Evolutionary conservation across 164 flowering plant species (phyloP).

Genomic region (Santalum album): DNA sequence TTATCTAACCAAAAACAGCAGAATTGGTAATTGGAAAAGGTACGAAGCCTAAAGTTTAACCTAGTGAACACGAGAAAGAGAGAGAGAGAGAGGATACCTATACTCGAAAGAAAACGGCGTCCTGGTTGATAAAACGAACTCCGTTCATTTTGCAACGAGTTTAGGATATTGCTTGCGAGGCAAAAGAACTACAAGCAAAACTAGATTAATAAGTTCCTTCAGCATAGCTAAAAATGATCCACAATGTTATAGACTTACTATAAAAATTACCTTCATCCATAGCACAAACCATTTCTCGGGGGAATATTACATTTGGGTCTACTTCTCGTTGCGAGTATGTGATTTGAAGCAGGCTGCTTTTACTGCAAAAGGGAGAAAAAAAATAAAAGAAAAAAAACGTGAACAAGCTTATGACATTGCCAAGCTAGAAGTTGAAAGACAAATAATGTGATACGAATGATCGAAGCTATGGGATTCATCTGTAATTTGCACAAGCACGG

Average conservation of each 20-base stretch:
- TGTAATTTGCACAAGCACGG: not conserved
- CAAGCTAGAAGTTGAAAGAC: not conserved
- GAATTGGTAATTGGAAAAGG: too few species aligned
- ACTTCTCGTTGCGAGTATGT: conserved; percentile 35
- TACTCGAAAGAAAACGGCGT: too few species aligned
- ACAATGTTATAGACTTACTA: not conserved
- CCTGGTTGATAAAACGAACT: too few species aligned
- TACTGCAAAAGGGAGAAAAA: conserved; percentile 38
- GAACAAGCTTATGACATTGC: not conserved
- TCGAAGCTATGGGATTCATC: not conserved
- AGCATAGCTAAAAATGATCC: not conserved
- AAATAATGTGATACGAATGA: not conserved
- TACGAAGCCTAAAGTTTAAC: too few species aligned
- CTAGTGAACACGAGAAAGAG: too few species aligned
- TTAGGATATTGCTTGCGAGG: conserved; percentile 19
- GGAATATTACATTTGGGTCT: conserved; percentile 47
- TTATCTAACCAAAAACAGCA: too few species aligned
- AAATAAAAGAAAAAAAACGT: too few species aligned
- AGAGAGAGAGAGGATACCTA: too few species aligned
- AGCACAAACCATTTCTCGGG: conserved; percentile 40
- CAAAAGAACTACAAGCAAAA: conserved; percentile 20
- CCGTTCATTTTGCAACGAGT: conserved; percentile 3
- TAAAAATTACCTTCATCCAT: conserved; percentile 46
- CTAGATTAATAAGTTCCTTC: not conserved
- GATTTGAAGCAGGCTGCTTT: conserved; percentile 27